These are phyloP conservation scores for Oryza australiensis DNA, from an alignment of 176 grass and related monocot genomes.

Conservation along the genomic window DNA sequence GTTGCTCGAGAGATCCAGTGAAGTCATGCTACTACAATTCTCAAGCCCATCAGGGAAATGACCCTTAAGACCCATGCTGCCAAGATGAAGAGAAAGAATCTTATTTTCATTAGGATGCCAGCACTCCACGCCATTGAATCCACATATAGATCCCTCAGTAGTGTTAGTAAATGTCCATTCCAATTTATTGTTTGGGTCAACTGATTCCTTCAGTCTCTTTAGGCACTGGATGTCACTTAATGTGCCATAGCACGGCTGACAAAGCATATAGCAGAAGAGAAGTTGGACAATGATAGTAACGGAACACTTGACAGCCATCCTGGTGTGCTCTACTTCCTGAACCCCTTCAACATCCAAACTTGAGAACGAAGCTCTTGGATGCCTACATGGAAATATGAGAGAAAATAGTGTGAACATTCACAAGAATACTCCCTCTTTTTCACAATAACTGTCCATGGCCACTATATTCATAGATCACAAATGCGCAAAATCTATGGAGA, in stretches of 20 bases:
- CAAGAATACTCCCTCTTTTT: background rate
- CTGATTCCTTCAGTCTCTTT: constrained; percentile 48
- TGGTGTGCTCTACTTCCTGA: constrained; percentile 4
- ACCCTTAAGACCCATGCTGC: constrained; percentile 81
- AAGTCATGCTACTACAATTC: constrained; percentile 88
- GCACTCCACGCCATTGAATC: constrained; percentile 81
- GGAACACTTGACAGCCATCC: constrained; percentile 23
- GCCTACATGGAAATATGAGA: background rate
- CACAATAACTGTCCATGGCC: no score
- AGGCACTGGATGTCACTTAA: constrained; percentile 60
- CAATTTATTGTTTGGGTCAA: constrained; percentile 61
- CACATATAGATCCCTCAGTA: constrained; percentile 72
- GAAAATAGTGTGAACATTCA: background rate
- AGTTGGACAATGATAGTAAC: background rate
- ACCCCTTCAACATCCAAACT: background rate
- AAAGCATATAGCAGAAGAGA: constrained; percentile 31
- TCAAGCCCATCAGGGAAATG: constrained; percentile 72
- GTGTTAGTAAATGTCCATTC: constrained; percentile 61
- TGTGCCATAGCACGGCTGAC: constrained; percentile 31
- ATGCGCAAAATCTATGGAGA: background rate
- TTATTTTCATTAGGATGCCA: constrained; percentile 94
- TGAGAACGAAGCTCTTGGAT: constrained; percentile 10
- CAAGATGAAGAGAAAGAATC: constrained; percentile 66
- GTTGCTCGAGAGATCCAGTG: constrained; percentile 86
- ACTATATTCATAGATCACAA: background rate